phyloP scores from a whole-genome alignment of 441 rosid genomes.

The Erodium chrysanthum region DNA sequence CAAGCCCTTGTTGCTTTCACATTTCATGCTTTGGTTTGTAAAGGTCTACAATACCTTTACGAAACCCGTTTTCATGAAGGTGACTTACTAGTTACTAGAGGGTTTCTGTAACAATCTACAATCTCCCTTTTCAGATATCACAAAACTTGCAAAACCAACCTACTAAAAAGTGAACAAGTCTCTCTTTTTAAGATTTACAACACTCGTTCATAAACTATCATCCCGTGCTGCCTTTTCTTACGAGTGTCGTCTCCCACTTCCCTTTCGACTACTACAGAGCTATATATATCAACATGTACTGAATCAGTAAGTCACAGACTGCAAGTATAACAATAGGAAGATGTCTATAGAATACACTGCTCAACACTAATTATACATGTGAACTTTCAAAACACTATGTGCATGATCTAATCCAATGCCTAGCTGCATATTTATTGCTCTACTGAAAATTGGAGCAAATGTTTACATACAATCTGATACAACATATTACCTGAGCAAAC shows the following conservation, averaged over 20 bases:
- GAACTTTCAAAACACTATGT: not conserved
- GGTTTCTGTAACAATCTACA: not conserved
- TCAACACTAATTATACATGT: not conserved
- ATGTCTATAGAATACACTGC: not conserved
- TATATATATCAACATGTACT: not conserved
- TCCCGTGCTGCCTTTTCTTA: not conserved
- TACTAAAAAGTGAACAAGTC: not conserved
- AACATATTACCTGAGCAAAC: not conserved
- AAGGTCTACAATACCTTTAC: slow-evolving; percentile 2
- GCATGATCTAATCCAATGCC: not conserved
- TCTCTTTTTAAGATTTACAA: not conserved
- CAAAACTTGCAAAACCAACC: not conserved
- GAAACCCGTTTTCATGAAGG: slow-evolving; percentile 6
- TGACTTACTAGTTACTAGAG: not conserved
- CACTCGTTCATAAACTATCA: not conserved
- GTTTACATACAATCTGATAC: not conserved
- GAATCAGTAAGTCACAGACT: not conserved
- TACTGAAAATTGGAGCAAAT: not conserved
- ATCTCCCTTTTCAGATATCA: not conserved
- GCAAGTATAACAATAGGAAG: not conserved
- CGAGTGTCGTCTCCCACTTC: not conserved
- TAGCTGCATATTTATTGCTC: not conserved
- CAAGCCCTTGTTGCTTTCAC: slow-evolving; percentile 3
- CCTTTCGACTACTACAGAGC: not conserved
- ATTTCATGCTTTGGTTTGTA: not conserved